Evolutionary conservation across 2,329 filamentous ascomycete species (phyloP).

Genomic region (Trichothecium roseum): DNA sequence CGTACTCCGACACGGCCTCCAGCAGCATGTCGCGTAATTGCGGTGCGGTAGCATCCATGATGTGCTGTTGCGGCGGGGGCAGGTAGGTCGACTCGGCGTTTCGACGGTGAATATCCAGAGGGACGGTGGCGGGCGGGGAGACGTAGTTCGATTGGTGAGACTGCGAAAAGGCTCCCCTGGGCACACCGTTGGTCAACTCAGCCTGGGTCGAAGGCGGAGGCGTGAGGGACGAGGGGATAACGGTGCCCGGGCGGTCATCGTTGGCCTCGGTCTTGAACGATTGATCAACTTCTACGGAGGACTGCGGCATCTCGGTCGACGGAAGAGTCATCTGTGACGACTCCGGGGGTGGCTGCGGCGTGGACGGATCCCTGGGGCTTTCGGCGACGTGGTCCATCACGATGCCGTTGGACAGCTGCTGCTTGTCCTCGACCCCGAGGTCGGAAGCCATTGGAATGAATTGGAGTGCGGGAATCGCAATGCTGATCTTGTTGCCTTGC

Average conservation of each 20-base stretch:
- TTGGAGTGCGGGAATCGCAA: slow-evolving; percentile 1
- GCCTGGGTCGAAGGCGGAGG: slow-evolving; percentile 46
- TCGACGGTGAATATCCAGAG: slow-evolving; percentile 21
- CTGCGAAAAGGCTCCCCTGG: slow-evolving; percentile 17
- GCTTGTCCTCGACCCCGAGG: slow-evolving; percentile 20
- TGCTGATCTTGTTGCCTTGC: background rate
- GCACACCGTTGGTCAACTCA: slow-evolving; percentile 16
- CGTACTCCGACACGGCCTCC: slow-evolving; percentile 43
- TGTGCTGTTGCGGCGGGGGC: slow-evolving; percentile 35
- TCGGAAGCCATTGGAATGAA: slow-evolving; percentile 24
- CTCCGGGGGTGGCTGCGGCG: slow-evolving; percentile 17
- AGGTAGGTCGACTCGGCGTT: slow-evolving; percentile 28
- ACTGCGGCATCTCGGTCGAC: slow-evolving; percentile 44
- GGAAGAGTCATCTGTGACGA: slow-evolving; percentile 45
- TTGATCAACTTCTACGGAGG: slow-evolving; percentile 36
- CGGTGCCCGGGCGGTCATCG: slow-evolving; percentile 32
- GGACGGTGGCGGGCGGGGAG: slow-evolving; percentile 42
- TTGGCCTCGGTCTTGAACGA: slow-evolving; percentile 41
- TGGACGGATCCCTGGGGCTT: slow-evolving; percentile 21
- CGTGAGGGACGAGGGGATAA: slow-evolving; percentile 48
- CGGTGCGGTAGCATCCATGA: slow-evolving; percentile 41
- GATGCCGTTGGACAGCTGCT: slow-evolving; percentile 16
- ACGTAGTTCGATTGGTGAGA: slow-evolving; percentile 39
- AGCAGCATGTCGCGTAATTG: slow-evolving; percentile 48
- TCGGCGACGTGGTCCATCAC: slow-evolving; percentile 18